These are phyloP conservation scores for Chaetomium sp. DNA, from an alignment of 2,329 filamentous ascomycete genomes.

Conservation along the genomic window DNA sequence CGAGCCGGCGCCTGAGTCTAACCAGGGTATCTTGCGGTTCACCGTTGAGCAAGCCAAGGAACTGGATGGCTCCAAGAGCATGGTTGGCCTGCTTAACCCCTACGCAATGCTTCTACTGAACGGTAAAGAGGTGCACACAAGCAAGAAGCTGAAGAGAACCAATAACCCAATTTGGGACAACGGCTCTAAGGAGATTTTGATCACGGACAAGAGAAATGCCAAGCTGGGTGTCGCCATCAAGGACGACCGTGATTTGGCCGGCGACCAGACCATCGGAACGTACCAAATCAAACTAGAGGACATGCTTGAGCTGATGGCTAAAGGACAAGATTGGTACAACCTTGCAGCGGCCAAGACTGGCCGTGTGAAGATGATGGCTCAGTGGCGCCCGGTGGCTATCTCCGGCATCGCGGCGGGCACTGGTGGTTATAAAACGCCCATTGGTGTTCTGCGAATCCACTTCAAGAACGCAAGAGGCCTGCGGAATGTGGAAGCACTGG, in stretches of 20 bases:
- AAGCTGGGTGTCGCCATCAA: conserved; percentile 90
- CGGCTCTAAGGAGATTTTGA: conserved; percentile 85
- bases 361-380: conserved; percentile 79
- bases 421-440: conserved; percentile 84
- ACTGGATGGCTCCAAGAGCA: conserved; percentile 82
- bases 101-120: conserved; percentile 87
- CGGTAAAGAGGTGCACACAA: conserved; percentile 81
- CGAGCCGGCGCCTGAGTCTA: conserved; percentile 78
- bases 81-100: conserved; percentile 85
- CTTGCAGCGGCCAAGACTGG: conserved; percentile 74
- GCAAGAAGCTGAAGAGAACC: conserved; percentile 89
- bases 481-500: conserved; percentile 88
- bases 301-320: conserved; percentile 81
- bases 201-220: conserved; percentile 86
- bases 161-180: conserved; percentile 97
- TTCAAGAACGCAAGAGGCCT: conserved; percentile 77
- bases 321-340: conserved; percentile 95
- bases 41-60: conserved; percentile 96
- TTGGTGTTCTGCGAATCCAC: conserved; percentile 92
- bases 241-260: conserved; percentile 79
- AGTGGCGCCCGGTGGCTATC: conserved; percentile 93
- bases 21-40: conserved; percentile 90
- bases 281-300: conserved; percentile 96
- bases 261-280: conserved; percentile 78
- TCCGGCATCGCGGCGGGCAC: conserved; percentile 70